Percentiles rank a stretch among this genome's conserved stretches.
Evolutionary conservation across 805 yeast genomes (phyloP).

Genomic region (Metschnikowia noctiluminum): DNA sequence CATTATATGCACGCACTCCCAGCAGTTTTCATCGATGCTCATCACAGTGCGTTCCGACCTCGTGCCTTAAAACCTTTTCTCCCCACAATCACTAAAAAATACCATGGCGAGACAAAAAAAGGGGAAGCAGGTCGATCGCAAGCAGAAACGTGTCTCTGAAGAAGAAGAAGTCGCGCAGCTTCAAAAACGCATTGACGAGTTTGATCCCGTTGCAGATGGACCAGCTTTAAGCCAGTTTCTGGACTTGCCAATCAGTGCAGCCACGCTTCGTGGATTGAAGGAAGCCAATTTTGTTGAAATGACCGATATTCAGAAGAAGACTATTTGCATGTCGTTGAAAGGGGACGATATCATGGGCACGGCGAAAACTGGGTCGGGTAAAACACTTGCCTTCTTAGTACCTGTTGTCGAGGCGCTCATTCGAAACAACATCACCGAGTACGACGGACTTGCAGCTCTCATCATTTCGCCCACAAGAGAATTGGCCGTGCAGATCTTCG

Average conservation of each 20-base stretch:
- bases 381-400: slow-evolving; percentile 79
- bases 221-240: slow-evolving; percentile 19
- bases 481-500: slow-evolving; percentile 85
- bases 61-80: neutral
- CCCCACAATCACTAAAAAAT: neutral
- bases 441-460: slow-evolving; percentile 86
- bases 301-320: slow-evolving; percentile 82
- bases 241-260: slow-evolving; percentile 71
- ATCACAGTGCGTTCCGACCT: slow-evolving; percentile 2
- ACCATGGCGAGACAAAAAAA: slow-evolving; percentile 15
- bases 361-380: slow-evolving; percentile 89
- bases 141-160: slow-evolving; percentile 25
- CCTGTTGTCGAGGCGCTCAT: slow-evolving; percentile 74
- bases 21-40: slow-evolving; percentile 13
- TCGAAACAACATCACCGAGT: slow-evolving; percentile 71
- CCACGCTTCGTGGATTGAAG: slow-evolving; percentile 67
- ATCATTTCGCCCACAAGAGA: slow-evolving; percentile 92
- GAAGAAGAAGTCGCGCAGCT: slow-evolving; percentile 40
- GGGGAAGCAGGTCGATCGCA: slow-evolving; percentile 19
- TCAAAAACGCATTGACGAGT: slow-evolving; percentile 50
- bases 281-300: slow-evolving; percentile 74
- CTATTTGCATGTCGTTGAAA: slow-evolving; percentile 73
- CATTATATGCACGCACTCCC: too few species aligned
- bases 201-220: slow-evolving; percentile 33
- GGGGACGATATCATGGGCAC: slow-evolving; percentile 83